Conservation (phyloP, 192 early-diverging fungal species). For the Fimicolochytrium jonesii region DNA sequence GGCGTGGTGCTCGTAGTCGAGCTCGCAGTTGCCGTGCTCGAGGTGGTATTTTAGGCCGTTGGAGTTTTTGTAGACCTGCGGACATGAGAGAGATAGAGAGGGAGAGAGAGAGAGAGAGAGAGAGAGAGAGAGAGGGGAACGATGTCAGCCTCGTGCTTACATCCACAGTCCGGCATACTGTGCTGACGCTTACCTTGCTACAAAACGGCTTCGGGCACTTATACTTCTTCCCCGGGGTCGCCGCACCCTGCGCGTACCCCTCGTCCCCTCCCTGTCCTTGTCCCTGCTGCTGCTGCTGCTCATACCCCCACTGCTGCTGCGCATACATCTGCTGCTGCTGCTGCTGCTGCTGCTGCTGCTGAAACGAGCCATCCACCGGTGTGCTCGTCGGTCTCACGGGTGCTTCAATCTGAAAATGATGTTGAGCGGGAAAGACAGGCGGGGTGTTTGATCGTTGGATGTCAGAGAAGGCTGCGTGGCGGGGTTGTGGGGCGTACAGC, state of each 20-base stretch:
- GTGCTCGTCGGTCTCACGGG: neutral
- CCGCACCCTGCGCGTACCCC: neutral
- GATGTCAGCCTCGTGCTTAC: too few species aligned
- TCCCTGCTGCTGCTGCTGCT: neutral
- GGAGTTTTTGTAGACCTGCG: slow-evolving; percentile 91
- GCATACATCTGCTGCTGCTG: slow-evolving; percentile 3
- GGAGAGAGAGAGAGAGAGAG: too few species aligned
- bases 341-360: too few species aligned
- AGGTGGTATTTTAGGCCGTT: slow-evolving; percentile 97
- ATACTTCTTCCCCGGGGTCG: slow-evolving; percentile 3
- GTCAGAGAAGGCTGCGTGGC: too few species aligned
- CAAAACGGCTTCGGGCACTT: slow-evolving; percentile 18
- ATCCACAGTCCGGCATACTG: too few species aligned
- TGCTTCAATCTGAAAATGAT: neutral
- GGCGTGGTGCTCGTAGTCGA: slow-evolving; percentile 4
- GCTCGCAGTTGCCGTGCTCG: slow-evolving; percentile 60
- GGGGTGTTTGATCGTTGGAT: too few species aligned
- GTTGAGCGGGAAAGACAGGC: neutral
- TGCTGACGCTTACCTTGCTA: slow-evolving; percentile 11
- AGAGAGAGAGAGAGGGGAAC: too few species aligned
- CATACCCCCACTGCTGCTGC: too few species aligned
- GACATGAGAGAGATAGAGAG: too few species aligned
- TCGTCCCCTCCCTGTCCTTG: neutral
- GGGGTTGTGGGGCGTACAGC: too few species aligned
- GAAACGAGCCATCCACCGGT: too few species aligned